These are phyloP conservation scores for Kernera saxatilis DNA, from an alignment of 345 rosid genomes.

Conservation along the genomic window DNA sequence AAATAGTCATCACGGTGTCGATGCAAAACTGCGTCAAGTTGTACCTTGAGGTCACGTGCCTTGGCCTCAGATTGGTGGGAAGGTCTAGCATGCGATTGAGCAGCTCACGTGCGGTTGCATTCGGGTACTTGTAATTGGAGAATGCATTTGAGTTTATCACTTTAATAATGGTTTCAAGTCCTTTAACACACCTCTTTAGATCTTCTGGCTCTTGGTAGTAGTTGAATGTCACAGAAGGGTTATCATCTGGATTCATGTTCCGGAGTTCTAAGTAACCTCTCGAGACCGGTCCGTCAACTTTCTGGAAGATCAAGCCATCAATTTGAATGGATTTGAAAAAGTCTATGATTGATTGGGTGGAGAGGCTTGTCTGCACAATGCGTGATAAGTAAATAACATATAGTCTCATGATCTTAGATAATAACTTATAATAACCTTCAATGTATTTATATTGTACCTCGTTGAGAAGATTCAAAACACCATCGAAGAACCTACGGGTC, in stretches of 20 bases:
- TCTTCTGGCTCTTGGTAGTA: conserved; percentile 66
- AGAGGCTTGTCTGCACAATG: background rate
- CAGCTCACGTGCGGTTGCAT: conserved; percentile 31
- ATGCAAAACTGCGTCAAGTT: conserved; percentile 56
- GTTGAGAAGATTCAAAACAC: conserved; percentile 18
- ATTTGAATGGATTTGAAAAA: background rate
- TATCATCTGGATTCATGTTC: conserved; percentile 29
- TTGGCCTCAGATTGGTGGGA: conserved; percentile 57
- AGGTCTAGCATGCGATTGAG: conserved; percentile 28
- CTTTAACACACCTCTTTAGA: conserved; percentile 43
- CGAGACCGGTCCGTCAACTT: background rate
- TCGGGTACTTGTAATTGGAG: conserved; percentile 40
- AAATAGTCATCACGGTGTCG: conserved; percentile 57
- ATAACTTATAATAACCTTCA: background rate
- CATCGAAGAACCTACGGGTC: conserved; percentile 25
- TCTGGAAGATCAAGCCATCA: background rate
- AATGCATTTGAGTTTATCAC: conserved; percentile 44
- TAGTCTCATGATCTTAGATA: background rate
- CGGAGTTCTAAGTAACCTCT: conserved; percentile 7
- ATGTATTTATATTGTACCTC: conserved; percentile 27
- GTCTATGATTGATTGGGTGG: background rate
- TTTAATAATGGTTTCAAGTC: conserved; percentile 41
- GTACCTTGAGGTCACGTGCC: conserved; percentile 23
- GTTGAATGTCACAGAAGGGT: conserved; percentile 59
- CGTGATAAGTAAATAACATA: background rate